These are phyloP conservation scores for Ophiostoma novo-ulmi DNA, from an alignment of 2,329 filamentous ascomycete species.

Conservation along the genomic window DNA sequence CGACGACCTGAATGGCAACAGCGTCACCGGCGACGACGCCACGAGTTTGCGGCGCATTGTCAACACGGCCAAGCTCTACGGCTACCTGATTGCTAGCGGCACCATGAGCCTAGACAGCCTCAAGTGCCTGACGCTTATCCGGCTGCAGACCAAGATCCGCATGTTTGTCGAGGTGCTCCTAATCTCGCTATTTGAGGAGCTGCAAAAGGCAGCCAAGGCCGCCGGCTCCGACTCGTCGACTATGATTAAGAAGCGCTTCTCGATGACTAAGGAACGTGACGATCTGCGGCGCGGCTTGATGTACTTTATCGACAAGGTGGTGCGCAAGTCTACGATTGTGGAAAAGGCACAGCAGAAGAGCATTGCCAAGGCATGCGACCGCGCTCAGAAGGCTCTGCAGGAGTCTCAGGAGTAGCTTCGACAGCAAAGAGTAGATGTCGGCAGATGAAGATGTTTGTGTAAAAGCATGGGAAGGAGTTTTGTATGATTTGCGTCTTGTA, in stretches of 20 bases:
- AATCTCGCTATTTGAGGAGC: conserved; percentile 66
- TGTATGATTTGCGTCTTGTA: neutral
- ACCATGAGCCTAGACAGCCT: conserved; percentile 47
- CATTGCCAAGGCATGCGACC: conserved; percentile 45
- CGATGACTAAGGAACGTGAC: conserved; percentile 56
- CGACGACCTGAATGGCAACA: conserved; percentile 31
- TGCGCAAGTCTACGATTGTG: conserved; percentile 59
- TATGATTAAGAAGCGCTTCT: conserved; percentile 59
- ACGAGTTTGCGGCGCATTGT: conserved; percentile 48
- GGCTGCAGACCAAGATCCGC: conserved; percentile 68
- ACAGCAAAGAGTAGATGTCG: neutral
- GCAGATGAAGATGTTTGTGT: neutral
- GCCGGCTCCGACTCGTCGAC: conserved; percentile 38
- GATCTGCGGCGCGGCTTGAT: conserved; percentile 68
- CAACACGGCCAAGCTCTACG: conserved; percentile 53
- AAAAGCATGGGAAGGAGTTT: neutral
- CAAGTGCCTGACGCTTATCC: conserved; percentile 71
- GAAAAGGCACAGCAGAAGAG: conserved; percentile 45
- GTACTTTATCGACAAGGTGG: conserved; percentile 72
- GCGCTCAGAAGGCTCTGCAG: conserved; percentile 39
- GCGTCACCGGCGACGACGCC: conserved; percentile 33
- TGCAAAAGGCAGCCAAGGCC: conserved; percentile 42
- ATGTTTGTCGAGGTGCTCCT: conserved; percentile 77
- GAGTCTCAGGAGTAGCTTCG: conserved; percentile 8
- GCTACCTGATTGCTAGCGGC: conserved; percentile 45